Percentiles rank a stretch among this genome's conserved stretches.
Evolutionary conservation across 768 basidiomycete species (phyloP).

Genomic region (Boletus edulis): DNA sequence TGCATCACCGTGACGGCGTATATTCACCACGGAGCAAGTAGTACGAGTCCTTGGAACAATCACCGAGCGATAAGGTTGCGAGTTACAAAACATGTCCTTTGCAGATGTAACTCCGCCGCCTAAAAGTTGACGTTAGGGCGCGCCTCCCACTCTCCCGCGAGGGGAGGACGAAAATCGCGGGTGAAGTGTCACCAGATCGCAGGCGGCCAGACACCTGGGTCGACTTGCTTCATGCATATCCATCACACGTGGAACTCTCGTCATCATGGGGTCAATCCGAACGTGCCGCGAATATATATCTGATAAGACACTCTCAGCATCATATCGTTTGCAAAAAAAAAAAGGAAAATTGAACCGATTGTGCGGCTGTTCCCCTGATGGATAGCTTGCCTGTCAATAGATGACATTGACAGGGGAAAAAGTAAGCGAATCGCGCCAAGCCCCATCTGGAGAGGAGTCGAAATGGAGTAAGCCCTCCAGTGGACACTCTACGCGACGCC

Average conservation of each 20-base stretch:
- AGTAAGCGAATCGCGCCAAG: neutral
- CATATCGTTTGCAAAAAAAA: too few species aligned
- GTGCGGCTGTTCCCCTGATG: too few species aligned
- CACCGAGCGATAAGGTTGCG: neutral
- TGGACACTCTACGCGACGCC: too few species aligned
- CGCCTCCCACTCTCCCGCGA: constrained; percentile 4
- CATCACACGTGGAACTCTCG: neutral
- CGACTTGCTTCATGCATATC: neutral
- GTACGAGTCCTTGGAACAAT: neutral
- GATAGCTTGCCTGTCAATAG: too few species aligned
- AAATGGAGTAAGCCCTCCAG: too few species aligned
- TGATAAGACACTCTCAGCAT: neutral
- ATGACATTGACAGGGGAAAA: neutral
- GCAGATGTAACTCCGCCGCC: neutral
- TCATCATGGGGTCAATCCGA: neutral
- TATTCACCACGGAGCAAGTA: neutral
- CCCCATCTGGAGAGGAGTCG: too few species aligned
- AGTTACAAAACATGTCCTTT: neutral
- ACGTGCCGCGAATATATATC: neutral
- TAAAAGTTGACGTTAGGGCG: too few species aligned
- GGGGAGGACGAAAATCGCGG: neutral
- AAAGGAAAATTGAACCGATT: too few species aligned
- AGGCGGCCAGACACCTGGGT: neutral
- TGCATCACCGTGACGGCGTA: neutral
- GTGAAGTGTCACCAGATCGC: neutral